Percentiles rank a stretch among this genome's conserved stretches.
Evolutionary conservation across 345 rosid species (phyloP).

Genomic region (Limnanthes douglasii): DNA sequence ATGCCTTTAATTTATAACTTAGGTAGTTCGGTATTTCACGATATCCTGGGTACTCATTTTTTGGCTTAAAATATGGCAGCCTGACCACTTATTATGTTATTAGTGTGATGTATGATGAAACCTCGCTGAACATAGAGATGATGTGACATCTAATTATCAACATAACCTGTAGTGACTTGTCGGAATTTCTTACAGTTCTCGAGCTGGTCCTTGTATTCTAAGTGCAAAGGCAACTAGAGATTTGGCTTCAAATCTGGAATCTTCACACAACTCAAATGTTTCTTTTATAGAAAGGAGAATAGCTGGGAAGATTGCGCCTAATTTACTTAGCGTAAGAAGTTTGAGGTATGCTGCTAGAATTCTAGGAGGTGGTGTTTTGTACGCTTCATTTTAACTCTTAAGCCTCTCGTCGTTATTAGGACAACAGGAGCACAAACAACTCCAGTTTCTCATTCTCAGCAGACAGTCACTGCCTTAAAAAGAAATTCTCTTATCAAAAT

Average conservation of each 20-base stretch:
- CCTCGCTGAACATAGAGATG: too few species aligned
- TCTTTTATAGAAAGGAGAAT: slow-evolving; percentile 25
- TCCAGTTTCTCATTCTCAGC: slow-evolving; percentile 13
- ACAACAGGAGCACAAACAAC: slow-evolving; percentile 16
- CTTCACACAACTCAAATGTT: slow-evolving; percentile 16
- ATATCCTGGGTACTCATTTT: slow-evolving; percentile 4
- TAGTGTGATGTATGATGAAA: neutral
- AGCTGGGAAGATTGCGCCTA: slow-evolving; percentile 25
- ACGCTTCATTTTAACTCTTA: neutral
- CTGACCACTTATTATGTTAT: neutral
- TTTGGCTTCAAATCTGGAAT: slow-evolving; percentile 19
- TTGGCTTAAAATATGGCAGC: slow-evolving; percentile 3
- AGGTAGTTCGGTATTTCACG: too few species aligned
- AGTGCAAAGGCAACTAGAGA: slow-evolving; percentile 21
- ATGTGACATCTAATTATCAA: too few species aligned
- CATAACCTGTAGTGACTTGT: slow-evolving; percentile 2
- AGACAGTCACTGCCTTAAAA: slow-evolving; percentile 15
- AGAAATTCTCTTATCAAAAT: slow-evolving; percentile 14
- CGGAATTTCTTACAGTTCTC: slow-evolving; percentile 22
- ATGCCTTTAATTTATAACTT: too few species aligned
- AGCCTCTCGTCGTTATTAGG: slow-evolving; percentile 23
- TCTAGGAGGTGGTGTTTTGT: neutral
- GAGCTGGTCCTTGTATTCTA: slow-evolving; percentile 18
- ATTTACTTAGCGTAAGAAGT: slow-evolving; percentile 25
- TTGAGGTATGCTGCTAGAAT: slow-evolving; percentile 22